These are phyloP conservation scores for Magnusiomyces ingens DNA, from an alignment of 1,139 yeast species.

Conservation along the genomic window DNA sequence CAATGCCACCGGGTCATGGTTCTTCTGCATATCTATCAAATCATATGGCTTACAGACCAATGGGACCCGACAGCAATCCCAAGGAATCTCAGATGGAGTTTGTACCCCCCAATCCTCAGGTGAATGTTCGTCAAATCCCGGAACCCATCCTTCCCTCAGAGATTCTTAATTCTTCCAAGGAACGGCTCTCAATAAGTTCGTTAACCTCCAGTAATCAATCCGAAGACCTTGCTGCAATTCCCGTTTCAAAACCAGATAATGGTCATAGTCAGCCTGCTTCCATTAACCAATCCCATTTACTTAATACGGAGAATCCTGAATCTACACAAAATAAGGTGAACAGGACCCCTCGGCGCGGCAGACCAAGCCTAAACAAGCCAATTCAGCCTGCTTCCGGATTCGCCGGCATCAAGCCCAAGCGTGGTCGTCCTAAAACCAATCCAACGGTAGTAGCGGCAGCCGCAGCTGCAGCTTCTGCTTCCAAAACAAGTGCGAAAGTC, in stretches of 20 bases:
- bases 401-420: constrained; percentile 1
- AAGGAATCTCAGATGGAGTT: not conserved
- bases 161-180: not conserved
- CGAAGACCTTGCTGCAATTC: no score
- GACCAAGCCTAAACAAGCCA: not conserved
- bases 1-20: not conserved
- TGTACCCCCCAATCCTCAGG: no score
- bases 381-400: not conserved
- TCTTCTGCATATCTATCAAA: not conserved
- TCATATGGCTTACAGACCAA: no score
- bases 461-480: not conserved
- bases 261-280: no score
- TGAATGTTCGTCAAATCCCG: not conserved
- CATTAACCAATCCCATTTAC: not conserved
- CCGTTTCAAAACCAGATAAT: no score
- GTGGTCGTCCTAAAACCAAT: constrained; percentile 2
- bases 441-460: not conserved
- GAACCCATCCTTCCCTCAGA: not conserved
- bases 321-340: not conserved
- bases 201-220: not conserved
- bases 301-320: not conserved
- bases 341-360: not conserved
- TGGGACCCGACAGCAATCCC: not conserved
- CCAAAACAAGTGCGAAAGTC: no score
- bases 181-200: constrained; percentile 2